Evolutionary conservation across 345 rosid genomes (phyloP), one percentile per base, ranked within the genome.

Genomic region (Gynandropsis gynandra): DNA sequence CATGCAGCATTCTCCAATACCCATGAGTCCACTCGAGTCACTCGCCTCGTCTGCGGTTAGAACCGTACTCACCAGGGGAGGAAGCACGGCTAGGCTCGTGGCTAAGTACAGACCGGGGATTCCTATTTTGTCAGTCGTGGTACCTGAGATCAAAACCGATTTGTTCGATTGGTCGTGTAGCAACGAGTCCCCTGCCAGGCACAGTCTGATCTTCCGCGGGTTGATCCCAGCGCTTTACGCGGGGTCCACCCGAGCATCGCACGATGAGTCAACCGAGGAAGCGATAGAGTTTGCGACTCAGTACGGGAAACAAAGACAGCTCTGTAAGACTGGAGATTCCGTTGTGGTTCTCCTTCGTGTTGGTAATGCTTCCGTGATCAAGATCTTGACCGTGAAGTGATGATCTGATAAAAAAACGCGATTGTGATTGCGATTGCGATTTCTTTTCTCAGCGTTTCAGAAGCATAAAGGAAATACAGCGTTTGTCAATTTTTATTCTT

Each of bases 21-120:
- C 98, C 32, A 90, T 90, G 98, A 82, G 92, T 67, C 98, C 96
- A 8, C 62, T 90, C 1, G 98, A 90, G 76, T 81, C 92, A 47
- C 72, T 90, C 24, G 95, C 98, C 11, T 80, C 96, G 14, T 83
- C 92, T 15, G 98, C 98, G 12, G 98, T 90, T 13, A 82, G 85
- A 67, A 80, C 96, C 0, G 98, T 90, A 48, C 67, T 90, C 20
- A 90, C 98, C 16, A 65, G 92, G 67, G 98, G 98, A 69, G 98
- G 98, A 50, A 90, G 85, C 61, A 90, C 98, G 0, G 98, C 98
- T 0, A 90, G 79, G 58, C 76, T 90, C 59, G 92, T 90, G 67
- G 98, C 98, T 0, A 90, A 90, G 71, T 89, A 89, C 84, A 75
- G 96, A 66, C 94, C 97, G 8, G 90, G 85, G 38, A 75, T 74